These are phyloP conservation scores for Rhizomucor miehei DNA, from an alignment of 371 early-diverging fungal species.

Conservation along the genomic window DNA sequence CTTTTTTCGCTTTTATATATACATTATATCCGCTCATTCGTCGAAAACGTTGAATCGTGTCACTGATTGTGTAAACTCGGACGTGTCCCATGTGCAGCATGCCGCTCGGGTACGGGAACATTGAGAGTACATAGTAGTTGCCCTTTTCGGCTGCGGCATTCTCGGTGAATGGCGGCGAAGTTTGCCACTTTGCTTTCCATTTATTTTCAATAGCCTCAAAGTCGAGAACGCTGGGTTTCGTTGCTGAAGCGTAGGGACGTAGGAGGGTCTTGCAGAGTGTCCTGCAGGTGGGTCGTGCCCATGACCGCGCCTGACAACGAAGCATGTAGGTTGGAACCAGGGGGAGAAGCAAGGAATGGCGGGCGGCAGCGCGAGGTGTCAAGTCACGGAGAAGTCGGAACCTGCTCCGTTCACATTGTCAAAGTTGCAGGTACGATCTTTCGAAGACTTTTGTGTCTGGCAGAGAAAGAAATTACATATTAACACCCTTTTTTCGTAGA, in stretches of 20 bases:
- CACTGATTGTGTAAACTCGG: slow-evolving; percentile 90
- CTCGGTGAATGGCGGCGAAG: slow-evolving; percentile 13
- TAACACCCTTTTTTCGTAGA: too few species aligned
- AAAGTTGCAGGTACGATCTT: too few species aligned
- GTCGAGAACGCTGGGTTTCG: slow-evolving; percentile 20
- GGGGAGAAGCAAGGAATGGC: too few species aligned
- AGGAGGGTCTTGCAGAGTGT: too few species aligned
- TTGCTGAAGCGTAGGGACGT: slow-evolving; percentile 7
- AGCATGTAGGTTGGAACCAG: too few species aligned
- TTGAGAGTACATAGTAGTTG: slow-evolving; percentile 80
- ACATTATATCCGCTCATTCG: slow-evolving; percentile 74
- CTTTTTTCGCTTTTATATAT: background rate
- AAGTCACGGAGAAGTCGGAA: too few species aligned
- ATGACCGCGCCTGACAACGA: too few species aligned
- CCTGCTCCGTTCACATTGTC: too few species aligned
- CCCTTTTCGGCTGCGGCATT: slow-evolving; percentile 21
- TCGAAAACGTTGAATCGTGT: slow-evolving; percentile 79
- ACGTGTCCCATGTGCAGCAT: slow-evolving; percentile 95
- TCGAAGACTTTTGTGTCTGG: too few species aligned
- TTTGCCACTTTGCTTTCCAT: slow-evolving; percentile 59
- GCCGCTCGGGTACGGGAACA: slow-evolving; percentile 97
- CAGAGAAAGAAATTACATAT: too few species aligned
- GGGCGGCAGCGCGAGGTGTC: too few species aligned
- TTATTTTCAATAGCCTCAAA: slow-evolving; percentile 53
- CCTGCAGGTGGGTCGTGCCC: too few species aligned